Percentiles rank a stretch among this genome's conserved stretches.
Conservation (phyloP, 441 rosid genomes). For the Gossypium aridum region DNA sequence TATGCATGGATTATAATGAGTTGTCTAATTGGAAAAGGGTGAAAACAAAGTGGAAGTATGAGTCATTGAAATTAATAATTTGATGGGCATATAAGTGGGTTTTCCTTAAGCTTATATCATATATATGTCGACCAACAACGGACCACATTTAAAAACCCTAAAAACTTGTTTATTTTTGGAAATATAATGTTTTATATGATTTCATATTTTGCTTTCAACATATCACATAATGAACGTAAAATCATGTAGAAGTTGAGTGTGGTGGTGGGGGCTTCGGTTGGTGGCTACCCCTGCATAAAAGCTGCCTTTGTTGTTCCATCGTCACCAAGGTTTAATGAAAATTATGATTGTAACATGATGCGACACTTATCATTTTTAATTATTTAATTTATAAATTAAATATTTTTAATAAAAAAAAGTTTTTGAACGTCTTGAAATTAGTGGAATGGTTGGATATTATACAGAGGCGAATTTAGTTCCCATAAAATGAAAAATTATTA, state of each 20-base stretch:
- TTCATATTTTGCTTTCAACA: neutral
- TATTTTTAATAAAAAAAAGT: too few relatives aligned
- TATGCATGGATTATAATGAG: neutral
- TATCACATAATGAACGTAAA: neutral
- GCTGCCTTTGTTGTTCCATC: neutral
- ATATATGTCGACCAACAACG: neutral
- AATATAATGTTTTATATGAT: neutral
- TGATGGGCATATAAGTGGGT: neutral
- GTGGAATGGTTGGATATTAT: too few relatives aligned
- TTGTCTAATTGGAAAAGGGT: neutral
- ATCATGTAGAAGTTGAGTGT: neutral
- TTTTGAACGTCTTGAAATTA: too few relatives aligned
- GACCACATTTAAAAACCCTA: neutral
- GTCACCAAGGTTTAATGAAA: neutral
- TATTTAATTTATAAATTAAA: neutral
- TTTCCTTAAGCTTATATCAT: neutral
- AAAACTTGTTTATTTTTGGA: neutral
- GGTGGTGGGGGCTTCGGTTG: neutral
- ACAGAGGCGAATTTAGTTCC: too few relatives aligned
- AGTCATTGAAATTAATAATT: neutral
- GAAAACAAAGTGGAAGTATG: neutral
- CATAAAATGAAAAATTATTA: too few relatives aligned
- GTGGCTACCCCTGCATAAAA: neutral
- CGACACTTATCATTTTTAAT: neutral
- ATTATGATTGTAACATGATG: neutral